Percentiles rank a stretch among this genome's conserved stretches.
phyloP scores from a whole-genome alignment of 2,329 filamentous ascomycete genomes.

The Cladosporium phlei region DNA sequence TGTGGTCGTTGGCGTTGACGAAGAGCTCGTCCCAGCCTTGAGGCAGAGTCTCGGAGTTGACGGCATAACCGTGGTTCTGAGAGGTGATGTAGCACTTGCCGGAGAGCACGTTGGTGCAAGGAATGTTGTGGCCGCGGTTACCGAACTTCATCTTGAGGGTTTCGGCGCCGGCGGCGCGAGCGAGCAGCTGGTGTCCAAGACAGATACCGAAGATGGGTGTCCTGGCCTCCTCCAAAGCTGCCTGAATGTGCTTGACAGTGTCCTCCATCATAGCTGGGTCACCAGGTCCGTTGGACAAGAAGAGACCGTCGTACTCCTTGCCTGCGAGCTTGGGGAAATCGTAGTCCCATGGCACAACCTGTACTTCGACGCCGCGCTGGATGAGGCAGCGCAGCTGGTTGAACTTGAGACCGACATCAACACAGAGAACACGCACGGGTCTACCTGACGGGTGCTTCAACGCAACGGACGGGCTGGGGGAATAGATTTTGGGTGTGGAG shows the following conservation, averaged over 20 bases:
- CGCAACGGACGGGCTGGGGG: slow-evolving; percentile 64
- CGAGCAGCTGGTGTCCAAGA: slow-evolving; percentile 87
- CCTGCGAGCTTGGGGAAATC: slow-evolving; percentile 73
- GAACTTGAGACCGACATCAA: slow-evolving; percentile 97
- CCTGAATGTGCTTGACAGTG: slow-evolving; percentile 74
- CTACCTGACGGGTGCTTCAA: slow-evolving; percentile 86
- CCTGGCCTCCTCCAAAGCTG: slow-evolving; percentile 70
- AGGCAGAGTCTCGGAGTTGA: slow-evolving; percentile 72
- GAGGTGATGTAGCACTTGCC: slow-evolving; percentile 98
- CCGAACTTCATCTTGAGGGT: slow-evolving; percentile 99
- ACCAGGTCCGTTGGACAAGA: slow-evolving; percentile 96
- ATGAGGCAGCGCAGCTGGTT: slow-evolving; percentile 95
- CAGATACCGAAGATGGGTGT: slow-evolving; percentile 95
- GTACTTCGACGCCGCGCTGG: slow-evolving; percentile 83
- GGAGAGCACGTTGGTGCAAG: slow-evolving; percentile 90
- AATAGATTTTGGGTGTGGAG: slow-evolving; percentile 78
- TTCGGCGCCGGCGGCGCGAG: slow-evolving; percentile 76
- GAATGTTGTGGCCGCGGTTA: slow-evolving; percentile 97
- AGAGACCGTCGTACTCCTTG: slow-evolving; percentile 89
- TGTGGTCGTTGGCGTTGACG: slow-evolving; percentile 95
- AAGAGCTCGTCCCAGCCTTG: slow-evolving; percentile 88
- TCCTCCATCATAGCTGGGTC: slow-evolving; percentile 80
- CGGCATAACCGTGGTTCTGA: slow-evolving; percentile 95
- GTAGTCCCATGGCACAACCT: slow-evolving; percentile 95
- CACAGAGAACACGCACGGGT: slow-evolving; percentile 77